phyloP scores from a whole-genome alignment of 139 green algal species.

The Chlorella sp. region DNA sequence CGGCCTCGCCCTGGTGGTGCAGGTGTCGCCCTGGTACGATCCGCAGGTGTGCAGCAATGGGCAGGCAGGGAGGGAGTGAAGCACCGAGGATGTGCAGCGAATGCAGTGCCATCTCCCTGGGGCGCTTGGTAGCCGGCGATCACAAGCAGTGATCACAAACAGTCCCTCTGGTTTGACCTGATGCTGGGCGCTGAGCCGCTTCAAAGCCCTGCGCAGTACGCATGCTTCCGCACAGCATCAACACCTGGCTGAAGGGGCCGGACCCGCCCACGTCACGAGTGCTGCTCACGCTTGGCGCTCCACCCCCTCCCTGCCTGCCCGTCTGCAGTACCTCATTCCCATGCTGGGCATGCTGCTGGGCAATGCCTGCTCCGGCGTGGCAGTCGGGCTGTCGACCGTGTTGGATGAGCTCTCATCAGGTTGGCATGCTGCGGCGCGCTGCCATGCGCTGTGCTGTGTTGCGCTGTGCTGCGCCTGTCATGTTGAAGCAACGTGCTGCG shows the following conservation, averaged over 20 bases:
- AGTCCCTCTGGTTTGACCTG: no score
- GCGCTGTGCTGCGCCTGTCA: no score
- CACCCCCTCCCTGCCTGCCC: not conserved
- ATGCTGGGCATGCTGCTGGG: conserved; percentile 86
- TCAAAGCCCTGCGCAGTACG: not conserved
- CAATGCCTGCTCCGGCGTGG: conserved; percentile 78
- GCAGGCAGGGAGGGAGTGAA: no score
- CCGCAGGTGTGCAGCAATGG: conserved; percentile 16
- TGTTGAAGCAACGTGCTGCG: not conserved
- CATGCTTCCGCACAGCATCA: not conserved
- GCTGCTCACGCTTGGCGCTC: no score
- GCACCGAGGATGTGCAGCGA: not conserved
- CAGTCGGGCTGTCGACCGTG: conserved; percentile 71
- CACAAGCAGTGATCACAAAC: no score
- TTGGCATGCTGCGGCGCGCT: not conserved
- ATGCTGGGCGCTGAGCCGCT: not conserved
- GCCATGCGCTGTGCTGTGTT: no score
- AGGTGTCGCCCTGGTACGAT: conserved; percentile 65
- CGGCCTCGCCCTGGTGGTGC: conserved; percentile 63
- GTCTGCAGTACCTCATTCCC: conserved; percentile 63
- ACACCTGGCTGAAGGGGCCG: no score
- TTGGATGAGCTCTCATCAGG: conserved; percentile 49
- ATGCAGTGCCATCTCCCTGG: not conserved
- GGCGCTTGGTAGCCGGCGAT: not conserved
- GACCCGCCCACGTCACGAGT: no score